Evolutionary conservation across 495 filamentous ascomycete species (phyloP), one percentile per base, ranked within the genome.

Genomic region (Lasiosphaeria hispida): DNA sequence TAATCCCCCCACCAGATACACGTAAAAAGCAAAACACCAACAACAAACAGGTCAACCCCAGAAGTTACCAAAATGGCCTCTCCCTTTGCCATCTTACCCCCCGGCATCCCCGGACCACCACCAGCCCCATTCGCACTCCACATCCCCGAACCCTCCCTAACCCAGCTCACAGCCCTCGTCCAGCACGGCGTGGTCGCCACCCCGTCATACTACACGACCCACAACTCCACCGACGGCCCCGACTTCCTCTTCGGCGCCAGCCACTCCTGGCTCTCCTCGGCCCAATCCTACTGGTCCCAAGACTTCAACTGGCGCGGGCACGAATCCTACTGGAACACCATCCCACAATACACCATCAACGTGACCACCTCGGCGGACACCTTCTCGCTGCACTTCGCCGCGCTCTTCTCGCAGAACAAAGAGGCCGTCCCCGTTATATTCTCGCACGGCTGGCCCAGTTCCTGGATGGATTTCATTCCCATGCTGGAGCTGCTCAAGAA

Each of bases 401-500:
- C 75, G 0, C 65, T 89, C 0, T 86, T 88, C 61, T 87, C 85
- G 0, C 64, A 77, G 58, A 80, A 77, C 39, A 50, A 67, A 11
- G 78, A 85, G 70, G 87, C 85, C 3, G 69, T 85, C 14, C 87
- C 87, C 0, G 61, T 89, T 10, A 38, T 85, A 10, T 71, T 88
- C 15, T 62, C 85, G 14, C 68, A 73, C 49, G 70, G 70, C 41
- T 73, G 63, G 53, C 68, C 70, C 68, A 75, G 81, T 40, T 78
- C 75, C 23, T 84, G 85, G 57, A 23, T 83, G n/a, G 85, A 87
- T 53, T 87, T 83, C 66, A 64, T 75, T 11, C 66, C 65, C 35
- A 59, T 76, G 4, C 53, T 80, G 19, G 41, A 63, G 2, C 56
- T 79, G 4, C 68, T 87, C 17, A 63, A 64, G 35, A 57, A 73